phyloP scores from a whole-genome alignment of 2,329 filamentous ascomycete genomes.

The Epichloe sibirici region DNA sequence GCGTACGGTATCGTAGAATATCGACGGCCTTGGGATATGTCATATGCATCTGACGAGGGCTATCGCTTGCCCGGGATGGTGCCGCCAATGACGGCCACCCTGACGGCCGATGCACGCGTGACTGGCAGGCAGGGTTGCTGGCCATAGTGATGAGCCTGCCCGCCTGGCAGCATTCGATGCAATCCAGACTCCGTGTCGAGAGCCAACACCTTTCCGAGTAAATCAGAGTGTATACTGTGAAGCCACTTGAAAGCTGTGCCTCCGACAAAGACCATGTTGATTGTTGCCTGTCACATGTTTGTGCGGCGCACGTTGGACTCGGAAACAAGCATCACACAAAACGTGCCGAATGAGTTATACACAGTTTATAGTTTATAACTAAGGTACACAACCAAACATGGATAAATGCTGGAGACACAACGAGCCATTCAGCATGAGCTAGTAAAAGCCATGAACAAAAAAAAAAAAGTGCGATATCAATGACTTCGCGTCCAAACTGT shows the following conservation, averaged over 20 bases:
- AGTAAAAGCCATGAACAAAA: background rate
- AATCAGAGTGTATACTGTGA: no score
- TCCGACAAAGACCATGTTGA: no score
- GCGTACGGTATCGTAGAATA: slow-evolving; percentile 37
- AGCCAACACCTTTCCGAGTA: no score
- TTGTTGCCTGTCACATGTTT: no score
- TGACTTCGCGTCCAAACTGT: background rate
- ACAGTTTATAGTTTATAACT: background rate
- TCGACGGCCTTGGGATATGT: slow-evolving; percentile 30
- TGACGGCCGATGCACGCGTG: slow-evolving; percentile 6
- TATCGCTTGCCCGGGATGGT: slow-evolving; percentile 13
- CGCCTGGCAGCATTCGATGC: no score
- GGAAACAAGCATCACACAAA: background rate
- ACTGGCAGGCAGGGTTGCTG: background rate
- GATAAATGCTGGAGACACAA: background rate
- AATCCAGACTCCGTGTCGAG: no score
- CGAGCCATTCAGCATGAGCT: background rate
- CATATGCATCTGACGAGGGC: slow-evolving; percentile 7
- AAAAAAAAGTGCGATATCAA: background rate
- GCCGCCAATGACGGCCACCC: slow-evolving; percentile 10
- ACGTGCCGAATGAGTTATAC: background rate
- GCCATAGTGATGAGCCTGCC: background rate
- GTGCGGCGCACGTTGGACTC: background rate
- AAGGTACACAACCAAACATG: background rate
- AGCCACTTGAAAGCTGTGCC: no score